A percentile compares a stretch with the other conserved stretches of the same genome.
These are phyloP conservation scores for Pseudodiploospora longispora DNA, from an alignment of 2,329 filamentous ascomycete genomes.

Conservation along the genomic window DNA sequence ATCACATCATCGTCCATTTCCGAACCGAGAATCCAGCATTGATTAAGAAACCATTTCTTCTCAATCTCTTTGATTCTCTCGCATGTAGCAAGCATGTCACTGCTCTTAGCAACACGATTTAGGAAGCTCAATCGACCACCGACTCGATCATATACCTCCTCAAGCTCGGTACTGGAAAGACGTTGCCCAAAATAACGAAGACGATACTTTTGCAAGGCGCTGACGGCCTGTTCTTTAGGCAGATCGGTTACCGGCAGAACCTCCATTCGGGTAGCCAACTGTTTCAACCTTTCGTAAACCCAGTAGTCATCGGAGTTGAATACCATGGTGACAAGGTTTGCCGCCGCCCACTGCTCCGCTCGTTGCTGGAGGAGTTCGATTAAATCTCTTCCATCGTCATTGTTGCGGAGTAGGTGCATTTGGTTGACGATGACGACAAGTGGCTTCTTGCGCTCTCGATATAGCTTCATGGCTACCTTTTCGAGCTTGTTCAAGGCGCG, in stretches of 20 bases:
- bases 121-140: constrained; percentile 85
- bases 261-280: constrained; percentile 89
- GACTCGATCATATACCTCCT: constrained; percentile 76
- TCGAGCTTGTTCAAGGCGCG: constrained; percentile 96
- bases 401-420: constrained; percentile 81
- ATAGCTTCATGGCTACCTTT: constrained; percentile 75
- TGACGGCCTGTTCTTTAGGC: constrained; percentile 66
- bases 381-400: constrained; percentile 86
- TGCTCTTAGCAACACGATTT: constrained; percentile 79
- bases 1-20: constrained; percentile 96
- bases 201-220: constrained; percentile 73
- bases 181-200: constrained; percentile 64
- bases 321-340: constrained; percentile 81
- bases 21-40: constrained; percentile 64
- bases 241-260: constrained; percentile 81
- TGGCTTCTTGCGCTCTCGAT: constrained; percentile 55
- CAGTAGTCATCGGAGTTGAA: constrained; percentile 98
- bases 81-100: constrained; percentile 72
- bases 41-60: constrained; percentile 70
- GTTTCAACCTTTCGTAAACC: constrained; percentile 93
- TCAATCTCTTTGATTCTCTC: constrained; percentile 62
- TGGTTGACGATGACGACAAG: constrained; percentile 93
- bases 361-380: constrained; percentile 92
- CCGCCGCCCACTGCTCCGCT: constrained; percentile 92
- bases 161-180: constrained; percentile 47